Evolutionary conservation across 257 asterid genomes (phyloP).

Genomic region (Nicotiana knightiana): DNA sequence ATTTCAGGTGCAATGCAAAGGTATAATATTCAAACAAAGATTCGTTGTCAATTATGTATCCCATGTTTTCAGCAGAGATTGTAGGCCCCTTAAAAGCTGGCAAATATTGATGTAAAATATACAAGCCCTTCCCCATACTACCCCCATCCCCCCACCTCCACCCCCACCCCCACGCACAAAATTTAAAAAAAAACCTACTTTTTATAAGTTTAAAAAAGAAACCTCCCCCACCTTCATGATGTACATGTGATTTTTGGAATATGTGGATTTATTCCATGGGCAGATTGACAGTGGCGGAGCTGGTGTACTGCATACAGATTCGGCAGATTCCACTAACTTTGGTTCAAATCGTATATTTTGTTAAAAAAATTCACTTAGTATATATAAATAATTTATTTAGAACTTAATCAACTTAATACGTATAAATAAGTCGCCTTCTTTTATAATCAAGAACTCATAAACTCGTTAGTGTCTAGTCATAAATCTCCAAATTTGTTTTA

Average conservation of each 20-base stretch:
- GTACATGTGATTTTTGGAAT: slow-evolving; percentile 12
- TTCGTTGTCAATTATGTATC: not conserved
- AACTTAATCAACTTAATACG: too few relatives aligned
- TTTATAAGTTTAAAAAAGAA: not conserved
- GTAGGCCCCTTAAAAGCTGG: slow-evolving; percentile 17
- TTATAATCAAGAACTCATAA: too few relatives aligned
- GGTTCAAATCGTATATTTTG: too few relatives aligned
- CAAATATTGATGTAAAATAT: not conserved
- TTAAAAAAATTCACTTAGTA: too few relatives aligned
- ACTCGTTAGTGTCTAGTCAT: too few relatives aligned
- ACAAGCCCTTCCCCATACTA: not conserved
- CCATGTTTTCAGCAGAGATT: slow-evolving; percentile 7
- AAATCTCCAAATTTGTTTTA: too few relatives aligned
- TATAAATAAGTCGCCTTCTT: too few relatives aligned
- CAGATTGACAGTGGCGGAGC: too few relatives aligned
- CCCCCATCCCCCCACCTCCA: not conserved
- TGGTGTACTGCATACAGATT: too few relatives aligned
- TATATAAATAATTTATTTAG: too few relatives aligned
- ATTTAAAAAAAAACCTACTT: not conserved
- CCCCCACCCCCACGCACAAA: not conserved
- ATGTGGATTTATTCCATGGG: not conserved
- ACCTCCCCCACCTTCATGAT: not conserved
- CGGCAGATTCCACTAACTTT: too few relatives aligned
- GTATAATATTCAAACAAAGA: not conserved
- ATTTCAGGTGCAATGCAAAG: not conserved